These are phyloP conservation scores for Lolium multiflorum DNA, from an alignment of 176 grass and related monocot genomes.

Conservation along the genomic window DNA sequence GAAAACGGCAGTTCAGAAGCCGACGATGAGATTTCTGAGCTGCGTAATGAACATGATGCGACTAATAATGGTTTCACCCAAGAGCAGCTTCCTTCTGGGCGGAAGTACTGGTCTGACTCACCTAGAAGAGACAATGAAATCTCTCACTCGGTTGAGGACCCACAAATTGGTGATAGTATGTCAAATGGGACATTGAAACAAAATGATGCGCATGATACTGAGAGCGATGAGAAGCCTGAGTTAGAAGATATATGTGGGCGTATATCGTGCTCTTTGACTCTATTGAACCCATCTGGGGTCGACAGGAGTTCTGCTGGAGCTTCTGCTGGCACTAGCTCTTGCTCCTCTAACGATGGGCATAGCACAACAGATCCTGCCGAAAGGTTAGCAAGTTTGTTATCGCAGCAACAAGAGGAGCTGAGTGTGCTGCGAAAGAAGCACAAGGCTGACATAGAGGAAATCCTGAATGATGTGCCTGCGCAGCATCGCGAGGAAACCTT, in stretches of 20 bases:
- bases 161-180: slow-evolving; percentile 15
- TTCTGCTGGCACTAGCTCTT: slow-evolving; percentile 18
- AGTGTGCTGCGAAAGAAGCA: slow-evolving; percentile 52
- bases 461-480: slow-evolving; percentile 45
- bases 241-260: slow-evolving; percentile 22
- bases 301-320: slow-evolving; percentile 11
- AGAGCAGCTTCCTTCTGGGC: slow-evolving; percentile 75
- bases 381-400: slow-evolving; percentile 48
- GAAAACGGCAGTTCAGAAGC: slow-evolving; percentile 54
- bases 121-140: slow-evolving; percentile 53
- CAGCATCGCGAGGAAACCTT: slow-evolving; percentile 52
- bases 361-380: background rate
- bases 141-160: slow-evolving; percentile 7
- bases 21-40: slow-evolving; percentile 54
- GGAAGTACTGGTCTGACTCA: slow-evolving; percentile 69
- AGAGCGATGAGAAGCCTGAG: background rate
- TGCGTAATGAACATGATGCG: slow-evolving; percentile 45
- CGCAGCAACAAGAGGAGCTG: slow-evolving; percentile 57
- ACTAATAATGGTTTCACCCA: slow-evolving; percentile 44
- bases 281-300: background rate
- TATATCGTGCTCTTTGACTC: background rate
- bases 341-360: slow-evolving; percentile 1
- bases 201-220: background rate
- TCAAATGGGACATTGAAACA: slow-evolving; percentile 39
- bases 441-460: slow-evolving; percentile 39